These are phyloP conservation scores for Teunomyces tritomae DNA, from an alignment of 805 yeast species.

Conservation along the genomic window DNA sequence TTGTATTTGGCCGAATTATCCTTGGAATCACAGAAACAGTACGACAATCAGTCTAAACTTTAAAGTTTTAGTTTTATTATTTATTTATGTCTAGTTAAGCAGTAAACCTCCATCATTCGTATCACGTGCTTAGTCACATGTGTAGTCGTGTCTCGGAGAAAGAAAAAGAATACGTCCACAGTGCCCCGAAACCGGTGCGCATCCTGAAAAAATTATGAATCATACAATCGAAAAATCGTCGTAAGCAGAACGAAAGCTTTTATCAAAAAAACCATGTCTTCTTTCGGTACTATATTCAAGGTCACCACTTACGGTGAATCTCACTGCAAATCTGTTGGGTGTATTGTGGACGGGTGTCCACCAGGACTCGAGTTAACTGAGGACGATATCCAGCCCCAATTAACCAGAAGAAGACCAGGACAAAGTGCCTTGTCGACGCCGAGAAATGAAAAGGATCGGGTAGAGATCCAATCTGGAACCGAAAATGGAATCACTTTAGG, in stretches of 20 bases:
- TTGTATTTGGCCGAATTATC: conserved; percentile 32
- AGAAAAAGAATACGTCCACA: too few relatives aligned
- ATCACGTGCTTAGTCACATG: not conserved
- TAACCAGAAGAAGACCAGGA: conserved; percentile 97
- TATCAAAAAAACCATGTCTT: conserved; percentile 31
- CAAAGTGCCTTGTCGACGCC: conserved; percentile 92
- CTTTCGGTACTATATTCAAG: conserved; percentile 41
- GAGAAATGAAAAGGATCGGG: conserved; percentile 91
- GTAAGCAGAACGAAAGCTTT: not conserved
- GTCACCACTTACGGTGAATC: conserved; percentile 98
- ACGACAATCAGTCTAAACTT: conserved; percentile 2
- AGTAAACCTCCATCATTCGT: too few relatives aligned
- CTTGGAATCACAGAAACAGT: conserved; percentile 12
- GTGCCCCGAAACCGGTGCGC: conserved; percentile 1
- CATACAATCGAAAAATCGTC: not conserved
- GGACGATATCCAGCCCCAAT: conserved; percentile 90
- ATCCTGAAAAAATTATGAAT: conserved; percentile 4
- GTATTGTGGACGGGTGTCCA: conserved; percentile 97
- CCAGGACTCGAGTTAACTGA: conserved; percentile 87
- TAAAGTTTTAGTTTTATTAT: not conserved
- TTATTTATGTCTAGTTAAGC: not conserved
- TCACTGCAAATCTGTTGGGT: conserved; percentile 96
- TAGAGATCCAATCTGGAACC: conserved; percentile 91
- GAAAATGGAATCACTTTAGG: conserved; percentile 90
- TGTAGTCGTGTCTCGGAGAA: not conserved